Evolutionary conservation across 148 eudicot genomes (phyloP).

Genomic region (Persicaria maculosa): DNA sequence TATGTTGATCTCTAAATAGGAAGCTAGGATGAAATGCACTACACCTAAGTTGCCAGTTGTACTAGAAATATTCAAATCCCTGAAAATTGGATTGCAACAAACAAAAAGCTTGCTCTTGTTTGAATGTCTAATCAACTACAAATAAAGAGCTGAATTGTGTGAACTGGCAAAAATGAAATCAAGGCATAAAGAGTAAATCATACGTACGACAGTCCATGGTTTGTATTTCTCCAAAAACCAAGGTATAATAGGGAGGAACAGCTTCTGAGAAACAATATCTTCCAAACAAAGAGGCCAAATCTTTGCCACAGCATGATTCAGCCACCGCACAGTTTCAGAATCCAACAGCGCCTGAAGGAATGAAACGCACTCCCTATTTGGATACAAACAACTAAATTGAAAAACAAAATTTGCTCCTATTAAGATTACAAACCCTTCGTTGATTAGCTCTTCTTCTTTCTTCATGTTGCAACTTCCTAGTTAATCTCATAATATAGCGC

Average conservation of each 20-base stretch:
- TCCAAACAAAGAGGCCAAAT: conserved; percentile 92
- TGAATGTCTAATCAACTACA: neutral
- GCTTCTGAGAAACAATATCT: conserved; percentile 73
- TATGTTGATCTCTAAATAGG: neutral
- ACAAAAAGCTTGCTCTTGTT: neutral
- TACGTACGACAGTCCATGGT: conserved; percentile 74
- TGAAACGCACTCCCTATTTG: neutral
- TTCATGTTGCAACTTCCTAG: conserved; percentile 56
- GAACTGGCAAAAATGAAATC: neutral
- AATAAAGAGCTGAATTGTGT: neutral
- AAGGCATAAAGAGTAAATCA: neutral
- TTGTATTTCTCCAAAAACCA: conserved; percentile 96
- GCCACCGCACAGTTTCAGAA: conserved; percentile 89
- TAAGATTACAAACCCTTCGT: conserved; percentile 49
- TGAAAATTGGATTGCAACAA: neutral
- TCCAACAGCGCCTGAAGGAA: conserved; percentile 21
- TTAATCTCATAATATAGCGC: conserved; percentile 47
- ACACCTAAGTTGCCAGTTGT: neutral
- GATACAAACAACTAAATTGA: neutral
- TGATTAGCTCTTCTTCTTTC: conserved; percentile 64
- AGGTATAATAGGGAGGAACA: conserved; percentile 79
- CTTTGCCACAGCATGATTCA: conserved; percentile 76
- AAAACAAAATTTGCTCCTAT: neutral
- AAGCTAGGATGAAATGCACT: neutral
- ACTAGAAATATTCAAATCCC: neutral